Evolutionary conservation across 129 eudicot species (phyloP), one percentile per base, ranked within the genome.

Genomic region (Escallonia rubra): DNA sequence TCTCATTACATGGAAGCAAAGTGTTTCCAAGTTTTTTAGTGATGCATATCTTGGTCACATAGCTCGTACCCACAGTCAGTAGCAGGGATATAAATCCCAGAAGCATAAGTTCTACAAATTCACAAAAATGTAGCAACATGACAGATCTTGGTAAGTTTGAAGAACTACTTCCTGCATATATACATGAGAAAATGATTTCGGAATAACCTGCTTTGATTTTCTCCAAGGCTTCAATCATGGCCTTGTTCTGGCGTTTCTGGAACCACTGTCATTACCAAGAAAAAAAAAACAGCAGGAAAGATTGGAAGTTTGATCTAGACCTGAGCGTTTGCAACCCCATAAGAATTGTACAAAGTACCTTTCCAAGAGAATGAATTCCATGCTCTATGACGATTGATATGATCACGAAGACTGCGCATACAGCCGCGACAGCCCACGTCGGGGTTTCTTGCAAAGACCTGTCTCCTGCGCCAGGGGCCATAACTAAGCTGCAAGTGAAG

Each of bases 391-490:
- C 40, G 46, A 87, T 64, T 4, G 95, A 90, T 13, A 90, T 75
- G 82, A 90, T 72, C 1, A 90, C 79, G 61, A 90, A 81, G 45
- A 80, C 79, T 2, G 87, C 83, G 61, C 97, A 90, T 56, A 90
- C 91, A 41, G 76, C 47, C 7, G 97, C 97, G 43, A 90, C 97
- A 3, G 95, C 90, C 97, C 97, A 90, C 10, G 97, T 90, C 7
- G 97, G 84, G 54, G 97, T 90, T 69, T 90, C 74, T 72, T 83
- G 80, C 45, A 86, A 66, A 3, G 90, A 71, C 72, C 83, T 83
- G 2, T 86, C 84, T 0, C 67, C 76, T 3, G 87, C 63, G 4
- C 76, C 78, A 2, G 13, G 78, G 45, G 90, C 95, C 92, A 83
- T 76, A 15, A 72, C 67, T 52, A 52, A 74, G 47, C 14, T 48